phyloP scores from a whole-genome alignment of 2,329 filamentous ascomycete genomes.

The Paecilomyces sp. region DNA sequence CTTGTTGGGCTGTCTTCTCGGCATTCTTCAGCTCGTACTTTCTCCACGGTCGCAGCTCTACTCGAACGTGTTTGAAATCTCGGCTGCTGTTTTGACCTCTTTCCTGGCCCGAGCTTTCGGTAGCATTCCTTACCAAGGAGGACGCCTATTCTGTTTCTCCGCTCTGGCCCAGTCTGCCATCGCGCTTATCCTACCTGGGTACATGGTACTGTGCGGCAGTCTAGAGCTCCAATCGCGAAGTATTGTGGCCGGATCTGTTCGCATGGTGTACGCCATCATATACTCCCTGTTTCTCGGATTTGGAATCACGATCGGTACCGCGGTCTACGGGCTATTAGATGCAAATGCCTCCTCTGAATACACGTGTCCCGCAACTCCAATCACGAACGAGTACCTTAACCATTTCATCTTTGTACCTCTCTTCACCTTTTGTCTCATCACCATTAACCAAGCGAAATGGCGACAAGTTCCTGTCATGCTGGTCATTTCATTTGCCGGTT shows the following conservation, averaged over 20 bases:
- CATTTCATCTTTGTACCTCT: constrained; percentile 68
- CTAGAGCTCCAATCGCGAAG: constrained; percentile 65
- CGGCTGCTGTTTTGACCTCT: constrained; percentile 59
- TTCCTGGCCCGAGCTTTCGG: constrained; percentile 64
- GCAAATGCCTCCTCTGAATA: constrained; percentile 44
- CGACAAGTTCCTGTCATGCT: constrained; percentile 74
- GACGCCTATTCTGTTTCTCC: constrained; percentile 61
- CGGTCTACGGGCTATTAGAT: constrained; percentile 58
- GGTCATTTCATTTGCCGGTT: constrained; percentile 66
- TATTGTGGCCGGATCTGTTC: constrained; percentile 66
- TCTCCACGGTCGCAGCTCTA: constrained; percentile 66
- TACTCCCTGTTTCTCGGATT: constrained; percentile 68
- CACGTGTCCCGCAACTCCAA: constrained; percentile 44
- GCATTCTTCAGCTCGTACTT: constrained; percentile 66
- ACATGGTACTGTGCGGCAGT: constrained; percentile 54
- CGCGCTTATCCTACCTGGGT: constrained; percentile 65
- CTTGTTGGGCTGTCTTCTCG: constrained; percentile 66
- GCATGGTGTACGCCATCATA: constrained; percentile 68
- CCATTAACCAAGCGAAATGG: constrained; percentile 79
- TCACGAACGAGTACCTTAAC: constrained; percentile 40
- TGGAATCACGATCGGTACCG: constrained; percentile 61
- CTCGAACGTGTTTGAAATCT: constrained; percentile 60
- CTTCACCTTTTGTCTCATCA: constrained; percentile 68
- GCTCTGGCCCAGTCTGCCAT: constrained; percentile 67
- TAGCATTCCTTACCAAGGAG: constrained; percentile 49